A percentile compares a stretch with the other conserved stretches of the same genome.
Conservation (phyloP, 495 filamentous ascomycete genomes). For the Baudoinia panamericana region DNA sequence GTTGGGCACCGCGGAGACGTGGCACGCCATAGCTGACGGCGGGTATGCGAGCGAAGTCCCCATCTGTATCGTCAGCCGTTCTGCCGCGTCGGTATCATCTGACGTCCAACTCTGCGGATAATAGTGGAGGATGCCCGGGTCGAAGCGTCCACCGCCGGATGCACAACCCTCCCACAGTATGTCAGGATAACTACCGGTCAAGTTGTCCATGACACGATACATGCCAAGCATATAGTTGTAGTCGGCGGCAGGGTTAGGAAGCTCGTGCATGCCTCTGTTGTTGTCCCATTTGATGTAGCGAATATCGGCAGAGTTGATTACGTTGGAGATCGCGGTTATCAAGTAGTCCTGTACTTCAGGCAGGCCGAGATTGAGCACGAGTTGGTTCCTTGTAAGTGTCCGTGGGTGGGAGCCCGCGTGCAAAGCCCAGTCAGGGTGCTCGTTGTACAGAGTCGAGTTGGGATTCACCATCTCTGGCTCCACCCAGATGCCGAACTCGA, state of each 20-base stretch:
- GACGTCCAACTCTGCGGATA: constrained; percentile 48
- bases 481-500: constrained; percentile 45
- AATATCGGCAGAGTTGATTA: constrained; percentile 38
- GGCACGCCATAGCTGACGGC: constrained; percentile 43
- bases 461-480: constrained; percentile 50
- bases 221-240: constrained; percentile 43
- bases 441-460: constrained; percentile 38
- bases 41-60: constrained; percentile 44
- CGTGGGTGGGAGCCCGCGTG: constrained; percentile 40
- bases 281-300: constrained; percentile 46
- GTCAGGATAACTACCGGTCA: constrained; percentile 40
- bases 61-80: constrained; percentile 42
- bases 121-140: constrained; percentile 42
- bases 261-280: constrained; percentile 43
- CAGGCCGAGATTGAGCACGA: constrained; percentile 40
- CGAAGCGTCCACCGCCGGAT: constrained; percentile 43
- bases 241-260: constrained; percentile 34
- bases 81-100: constrained; percentile 42
- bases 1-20: constrained; percentile 43
- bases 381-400: constrained; percentile 37
- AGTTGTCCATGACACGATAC: constrained; percentile 40
- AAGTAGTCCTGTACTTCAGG: constrained; percentile 43
- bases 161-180: constrained; percentile 47
- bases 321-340: constrained; percentile 34
- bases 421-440: constrained; percentile 44